Evolutionary conservation across 495 filamentous ascomycete genomes (phyloP).

Genomic region (Podospora fimiseda): DNA sequence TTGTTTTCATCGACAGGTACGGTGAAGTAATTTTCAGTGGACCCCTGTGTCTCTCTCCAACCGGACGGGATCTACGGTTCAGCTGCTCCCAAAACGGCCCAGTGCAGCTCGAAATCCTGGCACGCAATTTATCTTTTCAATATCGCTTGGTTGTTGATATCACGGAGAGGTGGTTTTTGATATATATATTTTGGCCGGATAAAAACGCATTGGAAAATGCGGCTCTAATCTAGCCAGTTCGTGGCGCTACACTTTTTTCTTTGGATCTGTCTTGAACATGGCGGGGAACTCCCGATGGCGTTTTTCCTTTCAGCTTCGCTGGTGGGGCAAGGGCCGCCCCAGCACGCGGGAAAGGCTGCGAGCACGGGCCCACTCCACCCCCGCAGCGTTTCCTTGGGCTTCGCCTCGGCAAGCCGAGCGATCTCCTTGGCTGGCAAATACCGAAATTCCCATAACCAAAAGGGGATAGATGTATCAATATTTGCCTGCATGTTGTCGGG

Average conservation of each 20-base stretch:
- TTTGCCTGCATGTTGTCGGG: constrained; percentile 29
- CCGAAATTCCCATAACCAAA: constrained; percentile 21
- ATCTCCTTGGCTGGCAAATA: constrained; percentile 23
- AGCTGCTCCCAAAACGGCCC: no score
- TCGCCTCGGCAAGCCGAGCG: no score
- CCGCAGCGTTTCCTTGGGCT: neutral
- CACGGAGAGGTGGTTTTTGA: no score
- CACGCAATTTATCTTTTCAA: no score
- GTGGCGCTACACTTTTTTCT: neutral
- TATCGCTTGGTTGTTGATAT: no score
- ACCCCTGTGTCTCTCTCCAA: no score
- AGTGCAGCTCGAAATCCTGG: no score
- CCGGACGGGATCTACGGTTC: no score
- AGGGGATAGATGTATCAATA: constrained; percentile 23
- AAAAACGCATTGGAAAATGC: neutral
- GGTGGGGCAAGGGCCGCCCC: neutral
- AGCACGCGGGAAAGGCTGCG: neutral
- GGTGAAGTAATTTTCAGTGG: no score
- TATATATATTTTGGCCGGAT: no score
- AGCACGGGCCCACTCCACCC: neutral
- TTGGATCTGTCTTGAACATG: neutral
- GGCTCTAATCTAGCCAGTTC: neutral
- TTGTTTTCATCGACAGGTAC: no score
- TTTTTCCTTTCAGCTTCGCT: neutral
- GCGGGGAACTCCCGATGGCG: neutral